A percentile compares a stretch with the other conserved stretches of the same genome.
Conservation (phyloP, 169 alveolate species). For the Plasmodium malariae region DNA sequence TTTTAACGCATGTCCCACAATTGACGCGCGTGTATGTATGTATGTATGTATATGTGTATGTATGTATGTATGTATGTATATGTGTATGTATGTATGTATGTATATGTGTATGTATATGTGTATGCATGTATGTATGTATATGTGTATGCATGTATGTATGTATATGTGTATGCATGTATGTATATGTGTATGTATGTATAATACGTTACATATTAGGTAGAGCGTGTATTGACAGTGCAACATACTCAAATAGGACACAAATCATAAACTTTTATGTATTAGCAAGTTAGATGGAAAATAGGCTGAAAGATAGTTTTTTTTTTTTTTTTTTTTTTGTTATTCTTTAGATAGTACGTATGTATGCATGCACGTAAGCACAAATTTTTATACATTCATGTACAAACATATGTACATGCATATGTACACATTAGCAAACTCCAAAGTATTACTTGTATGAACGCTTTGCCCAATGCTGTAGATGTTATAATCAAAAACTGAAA, state of each 20-base stretch:
- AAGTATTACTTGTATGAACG: conserved; percentile 57
- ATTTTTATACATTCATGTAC: neutral
- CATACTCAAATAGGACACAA: too few relatives aligned
- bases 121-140: neutral
- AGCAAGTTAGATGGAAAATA: too few relatives aligned
- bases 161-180: neutral
- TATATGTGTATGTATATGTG: neutral
- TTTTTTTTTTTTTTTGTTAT: too few relatives aligned
- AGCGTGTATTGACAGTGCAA: too few relatives aligned
- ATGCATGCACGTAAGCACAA: neutral
- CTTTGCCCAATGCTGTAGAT: conserved; percentile 72
- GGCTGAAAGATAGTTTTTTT: too few relatives aligned
- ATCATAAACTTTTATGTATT: too few relatives aligned
- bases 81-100: neutral
- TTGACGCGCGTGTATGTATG: too few relatives aligned
- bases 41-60: too few relatives aligned
- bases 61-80: neutral
- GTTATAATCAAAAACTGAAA: conserved; percentile 69
- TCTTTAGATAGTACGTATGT: too few relatives aligned
- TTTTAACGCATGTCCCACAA: too few relatives aligned
- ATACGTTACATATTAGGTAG: too few relatives aligned
- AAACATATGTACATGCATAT: neutral
- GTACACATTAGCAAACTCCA: neutral
- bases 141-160: neutral
- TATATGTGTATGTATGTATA: neutral